Conservation (phyloP, 108 stramenopile genomes). For the Skeletonema tropicum region DNA sequence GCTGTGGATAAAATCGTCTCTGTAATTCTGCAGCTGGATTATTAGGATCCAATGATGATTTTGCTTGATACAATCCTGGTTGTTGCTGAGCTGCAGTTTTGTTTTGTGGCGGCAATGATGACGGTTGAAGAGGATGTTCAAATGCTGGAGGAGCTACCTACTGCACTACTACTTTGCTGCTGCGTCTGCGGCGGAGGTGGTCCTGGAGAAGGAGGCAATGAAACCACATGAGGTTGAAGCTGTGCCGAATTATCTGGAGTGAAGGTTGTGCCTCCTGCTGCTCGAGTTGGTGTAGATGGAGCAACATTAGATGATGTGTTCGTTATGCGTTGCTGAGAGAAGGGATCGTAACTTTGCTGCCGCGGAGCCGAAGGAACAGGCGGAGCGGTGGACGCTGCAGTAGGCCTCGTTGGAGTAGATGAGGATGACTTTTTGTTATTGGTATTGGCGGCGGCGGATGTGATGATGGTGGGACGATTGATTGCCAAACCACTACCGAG, state of each 20-base stretch:
- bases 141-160: background rate
- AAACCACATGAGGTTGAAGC: constrained; percentile 24
- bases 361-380: background rate
- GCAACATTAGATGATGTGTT: background rate
- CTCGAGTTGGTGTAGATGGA: background rate
- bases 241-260: constrained; percentile 14
- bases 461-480: background rate
- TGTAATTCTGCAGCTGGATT: no score
- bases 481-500: background rate
- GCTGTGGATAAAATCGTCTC: background rate
- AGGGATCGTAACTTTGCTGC: background rate
- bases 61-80: background rate
- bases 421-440: background rate
- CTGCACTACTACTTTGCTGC: no score
- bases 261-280: no score
- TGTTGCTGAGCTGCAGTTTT: background rate
- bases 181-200: no score
- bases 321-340: background rate
- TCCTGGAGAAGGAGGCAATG: constrained; percentile 16
- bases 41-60: no score
- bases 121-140: background rate
- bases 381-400: background rate
- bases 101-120: background rate
- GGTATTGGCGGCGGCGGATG: background rate
- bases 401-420: no score